Conservation (phyloP, 2,329 filamentous ascomycete genomes). For the Arthrocladium fulminans region DNA sequence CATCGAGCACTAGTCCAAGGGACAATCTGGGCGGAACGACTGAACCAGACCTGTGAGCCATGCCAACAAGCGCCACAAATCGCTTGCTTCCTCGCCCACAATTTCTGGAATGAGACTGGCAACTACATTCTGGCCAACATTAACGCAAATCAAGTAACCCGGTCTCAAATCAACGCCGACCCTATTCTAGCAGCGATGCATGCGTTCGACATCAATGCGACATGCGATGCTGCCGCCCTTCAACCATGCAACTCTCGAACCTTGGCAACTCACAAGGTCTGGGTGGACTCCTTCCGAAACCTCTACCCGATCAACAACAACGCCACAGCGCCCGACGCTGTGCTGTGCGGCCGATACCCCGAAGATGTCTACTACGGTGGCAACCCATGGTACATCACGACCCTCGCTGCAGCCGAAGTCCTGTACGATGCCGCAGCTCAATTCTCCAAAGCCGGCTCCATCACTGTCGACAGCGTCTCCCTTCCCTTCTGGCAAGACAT, state of each 20-base stretch:
- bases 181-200: conserved; percentile 58
- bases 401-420: conserved; percentile 66
- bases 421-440: conserved; percentile 67
- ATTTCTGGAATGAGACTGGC: conserved; percentile 55
- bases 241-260: conserved; percentile 63
- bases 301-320: conserved; percentile 63
- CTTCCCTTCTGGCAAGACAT: conserved; percentile 64
- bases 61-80: conserved; percentile 62
- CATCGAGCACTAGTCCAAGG: conserved; percentile 56
- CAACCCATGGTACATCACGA: conserved; percentile 72
- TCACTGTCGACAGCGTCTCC: conserved; percentile 57
- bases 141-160: conserved; percentile 48
- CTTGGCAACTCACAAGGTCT: conserved; percentile 65
- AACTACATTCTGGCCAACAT: conserved; percentile 63
- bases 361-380: conserved; percentile 68
- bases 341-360: conserved; percentile 57
- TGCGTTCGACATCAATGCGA: conserved; percentile 57
- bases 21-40: conserved; percentile 50
- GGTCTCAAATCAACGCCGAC: conserved; percentile 64
- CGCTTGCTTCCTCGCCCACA: conserved; percentile 59
- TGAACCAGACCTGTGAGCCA: conserved; percentile 53
- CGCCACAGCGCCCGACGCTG: conserved; percentile 50
- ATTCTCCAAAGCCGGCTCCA: conserved; percentile 56
- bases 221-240: conserved; percentile 58
- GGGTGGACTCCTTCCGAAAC: conserved; percentile 65